Evolutionary conservation across 331 rosid genomes (phyloP).

Genomic region (Rosa hybrid): DNA sequence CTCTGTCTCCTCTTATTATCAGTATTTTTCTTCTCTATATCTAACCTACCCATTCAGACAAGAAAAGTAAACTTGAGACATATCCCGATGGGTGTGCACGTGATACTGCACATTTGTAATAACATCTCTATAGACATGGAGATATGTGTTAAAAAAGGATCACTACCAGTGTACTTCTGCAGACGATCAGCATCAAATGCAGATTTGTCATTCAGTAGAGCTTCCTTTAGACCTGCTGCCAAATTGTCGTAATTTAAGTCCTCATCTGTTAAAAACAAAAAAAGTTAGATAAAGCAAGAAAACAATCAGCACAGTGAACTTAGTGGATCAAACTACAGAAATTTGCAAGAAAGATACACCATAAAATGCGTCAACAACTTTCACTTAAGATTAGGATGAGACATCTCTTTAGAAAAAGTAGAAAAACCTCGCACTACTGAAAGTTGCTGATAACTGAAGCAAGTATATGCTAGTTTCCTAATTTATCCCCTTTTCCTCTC

Average conservation of each 20-base stretch:
- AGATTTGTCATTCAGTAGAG: slow-evolving; percentile 73
- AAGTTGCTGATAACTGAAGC: background rate
- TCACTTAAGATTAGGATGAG: background rate
- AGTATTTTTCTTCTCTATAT: background rate
- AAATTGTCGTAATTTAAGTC: slow-evolving; percentile 82
- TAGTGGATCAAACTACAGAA: background rate
- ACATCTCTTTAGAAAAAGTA: too few species aligned
- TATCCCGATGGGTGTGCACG: background rate
- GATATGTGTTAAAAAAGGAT: slow-evolving; percentile 18
- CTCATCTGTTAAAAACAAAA: slow-evolving; percentile 47
- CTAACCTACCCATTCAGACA: background rate
- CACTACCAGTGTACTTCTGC: slow-evolving; percentile 78
- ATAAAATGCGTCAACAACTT: background rate
- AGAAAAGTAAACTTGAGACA: background rate
- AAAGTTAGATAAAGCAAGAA: background rate
- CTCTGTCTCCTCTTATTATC: background rate
- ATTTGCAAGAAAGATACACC: background rate
- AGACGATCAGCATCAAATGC: slow-evolving; percentile 87
- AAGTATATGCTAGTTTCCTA: background rate
- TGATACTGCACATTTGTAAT: background rate
- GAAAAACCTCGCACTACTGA: background rate
- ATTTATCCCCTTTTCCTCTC: background rate
- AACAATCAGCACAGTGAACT: background rate
- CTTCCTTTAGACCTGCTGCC: slow-evolving; percentile 80
- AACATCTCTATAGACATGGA: slow-evolving; percentile 10